Evolutionary conservation across 164 flowering plant genomes (phyloP), one percentile per base, ranked within the genome.

Genomic region (Nelumbo lutea): DNA sequence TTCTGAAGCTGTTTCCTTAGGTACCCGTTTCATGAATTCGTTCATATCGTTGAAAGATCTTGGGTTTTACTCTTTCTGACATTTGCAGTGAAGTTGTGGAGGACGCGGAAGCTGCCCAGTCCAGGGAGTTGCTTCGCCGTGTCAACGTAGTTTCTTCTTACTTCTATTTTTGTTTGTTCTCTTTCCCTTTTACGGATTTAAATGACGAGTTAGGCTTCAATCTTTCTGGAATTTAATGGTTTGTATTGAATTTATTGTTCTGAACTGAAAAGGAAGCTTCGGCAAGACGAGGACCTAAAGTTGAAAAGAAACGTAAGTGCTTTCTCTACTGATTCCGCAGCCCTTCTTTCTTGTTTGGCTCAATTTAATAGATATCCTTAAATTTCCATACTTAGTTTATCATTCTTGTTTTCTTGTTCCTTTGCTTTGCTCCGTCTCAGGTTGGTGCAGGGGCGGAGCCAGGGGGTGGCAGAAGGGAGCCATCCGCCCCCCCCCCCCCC

Each of bases 241-340:
- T 14, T 60, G 27, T 3, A 13, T 6, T 64, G 48, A 27, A 59
- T 47, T 57, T 46, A n/a, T 59, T 68, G 9, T 64, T 68, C 44
- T 40, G 40, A n/a, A 44, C 58, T 65, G 27, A 14, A 6, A 50
- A 74, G 69, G 72, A 53, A 39, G 63, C 11, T 68, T 52, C 13
- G 27, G 27, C 55, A 48, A 52, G 68, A n/a, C 59, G 66, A 43
- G 66, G 72, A 11, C 55, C 69, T 38, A 69, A 68, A 60, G 61
- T 53, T 52, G 72, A 69, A 44, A 74, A 41, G 69, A 74, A 69
- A 69, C 44, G 76, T 69, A 59, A 64, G 66, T 64, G 9, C 58
- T 42, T 59, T 4, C 7, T 46, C 48, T 46, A 4, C 48, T 46
- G 48, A 4, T 46, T 46, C 7, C 27, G 27, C 27, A 27, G 27